These are phyloP conservation scores for Chaetomidium leptoderma DNA, from an alignment of 495 filamentous ascomycete genomes.

Conservation along the genomic window DNA sequence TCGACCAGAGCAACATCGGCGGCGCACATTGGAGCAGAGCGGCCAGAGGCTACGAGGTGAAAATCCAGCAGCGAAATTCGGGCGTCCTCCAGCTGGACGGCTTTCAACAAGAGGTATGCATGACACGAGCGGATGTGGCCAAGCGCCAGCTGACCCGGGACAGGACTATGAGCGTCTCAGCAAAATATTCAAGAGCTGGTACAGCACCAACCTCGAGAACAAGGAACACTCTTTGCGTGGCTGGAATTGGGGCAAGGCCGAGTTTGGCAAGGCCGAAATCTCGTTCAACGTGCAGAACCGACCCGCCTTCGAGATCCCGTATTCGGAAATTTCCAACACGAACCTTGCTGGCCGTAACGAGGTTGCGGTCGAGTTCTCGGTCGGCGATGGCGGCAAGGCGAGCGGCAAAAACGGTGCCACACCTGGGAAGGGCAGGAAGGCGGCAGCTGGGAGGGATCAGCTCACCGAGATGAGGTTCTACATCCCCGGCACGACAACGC, in stretches of 20 bases:
- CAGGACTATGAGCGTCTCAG: slow-evolving; percentile 85
- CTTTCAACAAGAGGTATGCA: slow-evolving; percentile 77
- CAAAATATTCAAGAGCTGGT: slow-evolving; percentile 95
- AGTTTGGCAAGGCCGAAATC: slow-evolving; percentile 92
- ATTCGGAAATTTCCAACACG: slow-evolving; percentile 95
- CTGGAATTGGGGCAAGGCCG: slow-evolving; percentile 99
- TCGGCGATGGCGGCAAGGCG: slow-evolving; percentile 61
- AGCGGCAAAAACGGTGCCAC: slow-evolving; percentile 75
- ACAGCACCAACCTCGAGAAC: slow-evolving; percentile 84
- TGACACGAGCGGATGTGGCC: not conserved
- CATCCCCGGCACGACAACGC: slow-evolving; percentile 85
- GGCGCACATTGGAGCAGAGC: slow-evolving; percentile 94
- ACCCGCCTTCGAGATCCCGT: slow-evolving; percentile 95
- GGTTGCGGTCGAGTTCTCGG: slow-evolving; percentile 88
- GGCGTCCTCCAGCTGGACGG: slow-evolving; percentile 93
- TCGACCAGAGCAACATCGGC: slow-evolving; percentile 75
- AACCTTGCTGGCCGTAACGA: slow-evolving; percentile 98
- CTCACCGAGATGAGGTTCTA: slow-evolving; percentile 98
- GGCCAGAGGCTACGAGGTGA: slow-evolving; percentile 86
- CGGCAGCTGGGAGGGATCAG: slow-evolving; percentile 81
- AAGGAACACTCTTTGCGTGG: slow-evolving; percentile 92
- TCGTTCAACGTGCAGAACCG: slow-evolving; percentile 95
- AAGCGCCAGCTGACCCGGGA: slow-evolving; percentile 5
- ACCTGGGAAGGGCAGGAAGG: slow-evolving; percentile 77
- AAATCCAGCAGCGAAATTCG: slow-evolving; percentile 74